A percentile compares a stretch with the other conserved stretches of the same genome.
Conservation (phyloP, 2,329 filamentous ascomycete species). For the Xylaria sp. region DNA sequence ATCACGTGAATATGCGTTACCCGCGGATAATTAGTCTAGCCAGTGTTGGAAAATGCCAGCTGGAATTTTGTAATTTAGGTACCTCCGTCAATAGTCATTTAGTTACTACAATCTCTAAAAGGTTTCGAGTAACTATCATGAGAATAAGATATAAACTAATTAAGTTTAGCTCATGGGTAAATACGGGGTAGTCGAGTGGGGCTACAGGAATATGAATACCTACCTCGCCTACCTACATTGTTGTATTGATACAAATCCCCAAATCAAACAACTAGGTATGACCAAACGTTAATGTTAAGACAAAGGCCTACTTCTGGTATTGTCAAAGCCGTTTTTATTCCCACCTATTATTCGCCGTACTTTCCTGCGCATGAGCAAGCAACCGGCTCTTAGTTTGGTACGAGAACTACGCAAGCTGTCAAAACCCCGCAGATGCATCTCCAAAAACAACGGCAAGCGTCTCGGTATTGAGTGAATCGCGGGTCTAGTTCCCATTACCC, state of each 20-base stretch:
- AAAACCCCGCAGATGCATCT: slow-evolving; percentile 21
- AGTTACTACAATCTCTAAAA: too few species aligned
- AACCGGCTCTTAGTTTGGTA: neutral
- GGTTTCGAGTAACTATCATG: too few species aligned
- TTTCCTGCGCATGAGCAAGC: neutral
- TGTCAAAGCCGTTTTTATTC: neutral
- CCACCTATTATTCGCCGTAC: neutral
- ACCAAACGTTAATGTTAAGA: neutral
- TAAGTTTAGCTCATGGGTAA: neutral
- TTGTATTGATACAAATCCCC: neutral
- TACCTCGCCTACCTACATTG: too few species aligned
- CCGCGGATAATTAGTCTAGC: neutral
- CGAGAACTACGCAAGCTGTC: neutral
- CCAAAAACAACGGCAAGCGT: slow-evolving; percentile 8
- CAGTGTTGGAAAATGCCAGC: neutral
- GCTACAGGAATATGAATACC: neutral
- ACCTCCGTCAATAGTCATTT: too few species aligned
- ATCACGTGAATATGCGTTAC: too few species aligned
- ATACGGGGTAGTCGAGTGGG: neutral
- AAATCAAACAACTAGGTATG: neutral
- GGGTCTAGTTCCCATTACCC: neutral
- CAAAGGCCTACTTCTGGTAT: neutral
- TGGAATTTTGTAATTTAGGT: too few species aligned
- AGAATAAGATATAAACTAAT: neutral
- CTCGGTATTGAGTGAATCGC: neutral